Conservation (phyloP, 2,329 filamentous ascomycete species). For the Scortechinia acanthostroma region DNA sequence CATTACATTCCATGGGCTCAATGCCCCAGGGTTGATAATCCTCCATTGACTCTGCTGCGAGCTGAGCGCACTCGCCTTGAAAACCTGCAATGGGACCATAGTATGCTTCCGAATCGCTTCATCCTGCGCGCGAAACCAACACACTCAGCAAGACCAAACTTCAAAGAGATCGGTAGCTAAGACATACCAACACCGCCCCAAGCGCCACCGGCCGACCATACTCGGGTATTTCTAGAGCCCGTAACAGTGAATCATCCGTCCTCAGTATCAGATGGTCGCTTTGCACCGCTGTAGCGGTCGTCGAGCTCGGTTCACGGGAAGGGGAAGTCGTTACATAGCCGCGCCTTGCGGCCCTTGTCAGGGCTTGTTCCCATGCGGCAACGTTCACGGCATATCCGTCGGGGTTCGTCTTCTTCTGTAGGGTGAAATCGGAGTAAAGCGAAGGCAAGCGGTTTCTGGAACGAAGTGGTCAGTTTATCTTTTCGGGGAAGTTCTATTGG, state of each 20-base stretch:
- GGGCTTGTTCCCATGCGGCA: background rate
- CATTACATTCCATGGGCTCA: background rate
- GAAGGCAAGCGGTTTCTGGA: background rate
- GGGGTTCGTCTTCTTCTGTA: slow-evolving; percentile 1
- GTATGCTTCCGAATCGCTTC: background rate
- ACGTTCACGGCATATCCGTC: slow-evolving; percentile 2
- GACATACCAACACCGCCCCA: background rate
- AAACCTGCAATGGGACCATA: slow-evolving; percentile 1
- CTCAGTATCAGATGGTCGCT: background rate
- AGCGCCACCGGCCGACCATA: background rate
- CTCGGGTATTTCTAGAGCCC: slow-evolving; percentile 1
- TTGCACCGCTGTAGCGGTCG: background rate
- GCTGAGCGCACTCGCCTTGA: background rate
- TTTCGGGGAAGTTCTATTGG: background rate
- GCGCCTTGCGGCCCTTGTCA: background rate
- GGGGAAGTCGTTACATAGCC: background rate
- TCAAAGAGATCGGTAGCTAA: background rate
- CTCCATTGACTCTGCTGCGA: background rate
- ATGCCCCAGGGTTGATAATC: background rate
- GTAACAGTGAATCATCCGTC: background rate
- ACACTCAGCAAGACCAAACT: background rate
- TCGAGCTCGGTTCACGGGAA: background rate
- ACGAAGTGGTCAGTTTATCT: background rate
- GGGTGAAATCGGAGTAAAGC: slow-evolving; percentile 1
- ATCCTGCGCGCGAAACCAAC: background rate